phyloP scores from a whole-genome alignment of 345 rosid genomes.

The Eucalyptus erythrocorys region DNA sequence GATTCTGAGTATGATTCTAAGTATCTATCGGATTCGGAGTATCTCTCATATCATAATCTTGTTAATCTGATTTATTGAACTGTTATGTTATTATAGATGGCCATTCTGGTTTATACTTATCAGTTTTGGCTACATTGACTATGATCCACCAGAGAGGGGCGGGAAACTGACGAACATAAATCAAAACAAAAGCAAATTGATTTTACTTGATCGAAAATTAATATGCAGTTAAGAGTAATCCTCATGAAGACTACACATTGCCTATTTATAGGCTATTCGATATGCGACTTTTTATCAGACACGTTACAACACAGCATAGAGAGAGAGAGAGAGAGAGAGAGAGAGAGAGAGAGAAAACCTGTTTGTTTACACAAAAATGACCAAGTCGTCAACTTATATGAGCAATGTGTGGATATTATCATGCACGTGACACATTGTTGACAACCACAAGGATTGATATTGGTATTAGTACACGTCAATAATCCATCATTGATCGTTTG shows the following conservation, averaged over 20 bases:
- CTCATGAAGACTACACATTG: background rate
- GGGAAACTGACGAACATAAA: background rate
- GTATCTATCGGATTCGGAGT: too few relatives aligned
- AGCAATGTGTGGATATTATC: background rate
- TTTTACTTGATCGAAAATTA: background rate
- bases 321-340: background rate
- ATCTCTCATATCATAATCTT: too few relatives aligned
- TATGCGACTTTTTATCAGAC: background rate
- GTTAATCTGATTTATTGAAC: too few relatives aligned
- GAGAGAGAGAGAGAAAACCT: background rate
- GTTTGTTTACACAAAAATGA: background rate
- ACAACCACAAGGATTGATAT: background rate
- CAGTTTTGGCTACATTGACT: too few relatives aligned
- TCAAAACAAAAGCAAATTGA: background rate
- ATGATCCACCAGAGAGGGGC: background rate
- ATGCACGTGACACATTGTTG: background rate
- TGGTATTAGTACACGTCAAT: background rate
- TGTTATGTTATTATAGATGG: too few relatives aligned
- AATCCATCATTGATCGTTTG: too few relatives aligned
- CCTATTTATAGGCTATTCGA: background rate
- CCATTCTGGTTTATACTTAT: too few relatives aligned
- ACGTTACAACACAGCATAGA: background rate
- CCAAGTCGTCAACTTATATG: background rate
- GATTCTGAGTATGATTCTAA: too few relatives aligned
- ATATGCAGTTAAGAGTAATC: background rate